phyloP scores from a whole-genome alignment of 2,329 filamentous ascomycete genomes.

The Neonectria hederae region DNA sequence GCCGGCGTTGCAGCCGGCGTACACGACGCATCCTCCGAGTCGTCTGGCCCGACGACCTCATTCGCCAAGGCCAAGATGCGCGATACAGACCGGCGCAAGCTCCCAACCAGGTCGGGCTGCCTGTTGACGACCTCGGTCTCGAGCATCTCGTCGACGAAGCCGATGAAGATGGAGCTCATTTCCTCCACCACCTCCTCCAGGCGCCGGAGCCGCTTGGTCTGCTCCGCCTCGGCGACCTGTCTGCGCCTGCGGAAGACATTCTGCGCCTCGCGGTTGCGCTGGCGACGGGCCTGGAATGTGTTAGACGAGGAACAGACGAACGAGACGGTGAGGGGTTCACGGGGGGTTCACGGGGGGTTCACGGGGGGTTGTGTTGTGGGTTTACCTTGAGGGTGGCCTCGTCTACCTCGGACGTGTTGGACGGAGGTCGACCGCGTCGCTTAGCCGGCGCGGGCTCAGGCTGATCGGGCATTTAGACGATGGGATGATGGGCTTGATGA shows the following conservation, averaged over 20 bases:
- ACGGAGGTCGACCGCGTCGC: constrained; percentile 36
- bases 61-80: constrained; percentile 37
- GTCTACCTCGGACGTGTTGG: constrained; percentile 29
- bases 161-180: constrained; percentile 43
- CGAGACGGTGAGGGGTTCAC: not conserved
- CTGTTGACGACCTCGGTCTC: constrained; percentile 34
- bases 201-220: constrained; percentile 38
- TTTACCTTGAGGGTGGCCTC: constrained; percentile 40
- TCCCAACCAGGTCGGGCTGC: constrained; percentile 32
- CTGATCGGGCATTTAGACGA: constrained; percentile 5
- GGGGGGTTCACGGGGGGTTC: not conserved
- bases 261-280: constrained; percentile 44
- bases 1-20: not conserved
- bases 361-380: not conserved
- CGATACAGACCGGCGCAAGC: constrained; percentile 33
- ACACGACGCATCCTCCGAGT: constrained; percentile 3
- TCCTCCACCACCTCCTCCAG: constrained; percentile 43
- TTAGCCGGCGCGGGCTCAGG: constrained; percentile 16
- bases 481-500: not conserved
- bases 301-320: not conserved
- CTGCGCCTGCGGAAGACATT: constrained; percentile 42
- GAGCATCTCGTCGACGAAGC: constrained; percentile 43
- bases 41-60: constrained; percentile 41
- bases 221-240: constrained; percentile 42
- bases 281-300: constrained; percentile 37